phyloP scores from a whole-genome alignment of 192 early-diverging fungal genomes.

The Gaertneriomyces sp. region DNA sequence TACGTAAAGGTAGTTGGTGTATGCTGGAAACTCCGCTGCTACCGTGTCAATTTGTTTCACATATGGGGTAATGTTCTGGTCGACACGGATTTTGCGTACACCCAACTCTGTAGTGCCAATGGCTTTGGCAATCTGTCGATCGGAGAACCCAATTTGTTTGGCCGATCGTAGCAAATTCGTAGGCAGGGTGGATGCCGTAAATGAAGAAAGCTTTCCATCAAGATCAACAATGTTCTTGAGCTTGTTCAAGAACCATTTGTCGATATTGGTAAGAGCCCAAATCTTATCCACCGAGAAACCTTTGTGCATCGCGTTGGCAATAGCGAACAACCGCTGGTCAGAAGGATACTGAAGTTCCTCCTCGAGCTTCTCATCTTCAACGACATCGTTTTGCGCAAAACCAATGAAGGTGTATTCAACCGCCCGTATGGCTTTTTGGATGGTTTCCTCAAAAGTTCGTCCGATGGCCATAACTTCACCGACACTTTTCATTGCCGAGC shows the following conservation, averaged over 20 bases:
- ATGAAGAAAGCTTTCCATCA: constrained; percentile 64
- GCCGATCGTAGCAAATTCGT: constrained; percentile 57
- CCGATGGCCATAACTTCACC: constrained; percentile 99
- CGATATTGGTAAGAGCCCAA: constrained; percentile 85
- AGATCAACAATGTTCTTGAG: constrained; percentile 81
- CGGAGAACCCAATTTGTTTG: constrained; percentile 97
- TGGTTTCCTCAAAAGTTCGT: constrained; percentile 94
- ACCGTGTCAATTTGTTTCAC: constrained; percentile 99
- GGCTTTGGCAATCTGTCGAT: constrained; percentile 74
- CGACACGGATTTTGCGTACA: constrained; percentile 75
- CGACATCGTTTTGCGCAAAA: constrained; percentile 66
- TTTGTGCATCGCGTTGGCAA: constrained; percentile 90
- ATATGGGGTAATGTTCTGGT: constrained; percentile 81
- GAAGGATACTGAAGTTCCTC: constrained; percentile 86
- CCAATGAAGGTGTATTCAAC: constrained; percentile 85
- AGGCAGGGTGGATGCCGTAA: constrained; percentile 62
- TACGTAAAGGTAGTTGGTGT: constrained; percentile 97
- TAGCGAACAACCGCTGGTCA: constrained; percentile 92
- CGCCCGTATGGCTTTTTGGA: constrained; percentile 93
- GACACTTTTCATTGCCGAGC: constrained; percentile 94
- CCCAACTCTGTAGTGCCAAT: constrained; percentile 83
- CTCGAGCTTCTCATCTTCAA: constrained; percentile 72
- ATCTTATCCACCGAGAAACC: constrained; percentile 92
- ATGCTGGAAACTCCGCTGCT: constrained; percentile 97
- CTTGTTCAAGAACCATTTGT: constrained; percentile 98